Conservation (phyloP, 2,329 filamentous ascomycete genomes). For the Ophiocordyceps camponoti-rufipedis region DNA sequence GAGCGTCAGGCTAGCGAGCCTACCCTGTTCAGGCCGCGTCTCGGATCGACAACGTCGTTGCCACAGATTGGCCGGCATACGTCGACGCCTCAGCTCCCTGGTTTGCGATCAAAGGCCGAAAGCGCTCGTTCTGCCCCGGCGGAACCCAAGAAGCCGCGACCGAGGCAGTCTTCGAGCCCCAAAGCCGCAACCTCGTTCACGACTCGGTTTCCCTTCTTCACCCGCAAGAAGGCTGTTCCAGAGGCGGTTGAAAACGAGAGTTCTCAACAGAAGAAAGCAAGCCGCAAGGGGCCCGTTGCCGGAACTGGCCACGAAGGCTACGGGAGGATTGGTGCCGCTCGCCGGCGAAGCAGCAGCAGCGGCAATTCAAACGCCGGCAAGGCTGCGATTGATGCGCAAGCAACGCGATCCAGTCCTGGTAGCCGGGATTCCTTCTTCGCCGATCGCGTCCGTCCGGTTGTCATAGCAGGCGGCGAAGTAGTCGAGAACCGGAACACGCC, state of each 20-base stretch:
- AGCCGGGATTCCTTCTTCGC: conserved; percentile 38
- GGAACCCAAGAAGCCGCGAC: conserved; percentile 7
- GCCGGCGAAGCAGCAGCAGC: conserved; percentile 45
- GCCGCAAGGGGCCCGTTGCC: conserved; percentile 63
- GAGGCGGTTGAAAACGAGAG: conserved; percentile 25
- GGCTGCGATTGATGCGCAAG: conserved; percentile 19
- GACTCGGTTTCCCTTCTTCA: conserved; percentile 61
- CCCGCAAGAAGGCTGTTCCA: conserved; percentile 46
- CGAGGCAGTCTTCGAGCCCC: conserved; percentile 31
- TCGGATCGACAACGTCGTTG: conserved; percentile 16
- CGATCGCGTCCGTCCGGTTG: conserved; percentile 45
- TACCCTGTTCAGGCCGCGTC: conserved; percentile 12
- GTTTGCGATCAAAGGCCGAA: conserved; percentile 4
- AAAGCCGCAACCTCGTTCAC: conserved; percentile 34
- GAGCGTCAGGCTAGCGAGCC: conserved; percentile 27
- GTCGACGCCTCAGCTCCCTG: conserved; percentile 14
- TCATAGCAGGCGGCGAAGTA: conserved; percentile 46
- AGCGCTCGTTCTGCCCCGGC: conserved; percentile 1
- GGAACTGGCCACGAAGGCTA: conserved; percentile 92
- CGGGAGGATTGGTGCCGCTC: conserved; percentile 41
- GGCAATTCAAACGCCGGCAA: conserved; percentile 24
- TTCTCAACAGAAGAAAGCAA: conserved; percentile 5
- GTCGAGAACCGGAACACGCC: conserved; percentile 40
- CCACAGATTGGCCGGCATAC: conserved; percentile 10
- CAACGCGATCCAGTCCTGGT: conserved; percentile 32